Evolutionary conservation across 2,329 filamentous ascomycete genomes (phyloP).

Genomic region (Colletotrichum tamarilloi): DNA sequence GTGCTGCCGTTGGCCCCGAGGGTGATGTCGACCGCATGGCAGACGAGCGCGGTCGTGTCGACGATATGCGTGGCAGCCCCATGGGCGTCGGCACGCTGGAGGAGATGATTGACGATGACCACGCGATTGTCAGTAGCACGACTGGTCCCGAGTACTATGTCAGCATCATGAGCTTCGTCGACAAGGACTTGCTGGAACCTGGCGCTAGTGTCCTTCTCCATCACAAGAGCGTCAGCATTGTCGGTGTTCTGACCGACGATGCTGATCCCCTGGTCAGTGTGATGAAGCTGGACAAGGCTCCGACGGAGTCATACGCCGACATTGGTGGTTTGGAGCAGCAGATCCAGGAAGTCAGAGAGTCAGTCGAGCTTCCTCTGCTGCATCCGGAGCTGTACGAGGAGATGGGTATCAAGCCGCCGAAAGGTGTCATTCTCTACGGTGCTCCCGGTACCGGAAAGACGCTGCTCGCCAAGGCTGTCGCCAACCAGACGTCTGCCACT

Average conservation of each 20-base stretch:
- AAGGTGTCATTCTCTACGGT: constrained; percentile 98
- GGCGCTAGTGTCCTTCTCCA: constrained; percentile 95
- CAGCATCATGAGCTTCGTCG: constrained; percentile 99
- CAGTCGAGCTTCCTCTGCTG: constrained; percentile 92
- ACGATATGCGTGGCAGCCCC: constrained; percentile 97
- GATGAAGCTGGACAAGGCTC: constrained; percentile 99
- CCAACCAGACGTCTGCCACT: constrained; percentile 96
- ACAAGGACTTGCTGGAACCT: constrained; percentile 97
- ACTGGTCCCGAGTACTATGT: constrained; percentile 99
- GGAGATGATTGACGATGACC: constrained; percentile 99
- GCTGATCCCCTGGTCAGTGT: constrained; percentile 95
- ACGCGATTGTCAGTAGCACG: constrained; percentile 97
- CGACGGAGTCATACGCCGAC: constrained; percentile 97
- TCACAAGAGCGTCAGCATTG: constrained; percentile 97
- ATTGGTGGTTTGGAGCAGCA: constrained; percentile 96
- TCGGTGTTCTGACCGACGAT: constrained; percentile 96
- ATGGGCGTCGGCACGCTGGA: constrained; percentile 99
- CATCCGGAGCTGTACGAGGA: constrained; percentile 99
- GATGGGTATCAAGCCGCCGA: constrained; percentile 99
- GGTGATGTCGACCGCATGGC: constrained; percentile 84
- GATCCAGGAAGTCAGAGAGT: constrained; percentile 98
- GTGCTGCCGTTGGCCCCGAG: constrained; percentile 76
- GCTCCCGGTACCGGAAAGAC: constrained; percentile 97
- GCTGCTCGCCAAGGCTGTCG: constrained; percentile 97
- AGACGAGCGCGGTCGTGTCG: constrained; percentile 92